Percentiles rank a stretch among this genome's conserved stretches.
phyloP scores from a whole-genome alignment of 169 alveolate genomes.

The Amoebophrya sp. region DNA sequence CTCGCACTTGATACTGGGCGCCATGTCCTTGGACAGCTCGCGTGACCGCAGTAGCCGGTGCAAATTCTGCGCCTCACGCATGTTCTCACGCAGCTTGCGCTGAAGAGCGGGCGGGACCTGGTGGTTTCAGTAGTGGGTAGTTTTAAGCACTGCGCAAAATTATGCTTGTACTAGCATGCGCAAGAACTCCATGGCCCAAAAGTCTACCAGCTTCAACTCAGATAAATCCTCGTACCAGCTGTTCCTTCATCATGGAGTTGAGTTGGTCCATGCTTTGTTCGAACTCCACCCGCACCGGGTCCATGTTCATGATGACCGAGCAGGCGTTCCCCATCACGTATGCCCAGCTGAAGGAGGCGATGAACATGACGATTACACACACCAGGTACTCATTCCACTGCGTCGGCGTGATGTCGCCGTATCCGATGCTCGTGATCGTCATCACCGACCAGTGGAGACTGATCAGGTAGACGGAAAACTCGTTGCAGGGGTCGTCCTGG shows the following conservation, averaged over 20 bases:
- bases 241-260: background rate
- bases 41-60: background rate
- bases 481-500: background rate
- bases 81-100: background rate
- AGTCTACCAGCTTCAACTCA: too few species aligned
- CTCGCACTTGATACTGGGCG: background rate
- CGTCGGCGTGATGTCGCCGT: background rate
- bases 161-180: too few species aligned
- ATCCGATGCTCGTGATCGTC: background rate
- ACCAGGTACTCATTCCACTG: background rate
- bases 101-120: background rate
- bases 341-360: background rate
- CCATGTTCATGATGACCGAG: background rate
- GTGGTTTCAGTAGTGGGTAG: too few species aligned
- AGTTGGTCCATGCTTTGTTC: background rate
- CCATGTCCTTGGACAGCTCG: background rate
- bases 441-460: background rate
- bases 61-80: background rate
- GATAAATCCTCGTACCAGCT: background rate
- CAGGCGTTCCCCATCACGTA: background rate
- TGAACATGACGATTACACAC: background rate
- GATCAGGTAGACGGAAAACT: background rate
- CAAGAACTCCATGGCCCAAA: too few species aligned
- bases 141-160: too few species aligned
- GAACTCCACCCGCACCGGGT: background rate